These are phyloP conservation scores for Aspergillus awamori DNA, from an alignment of 2,329 filamentous ascomycete species.

Conservation along the genomic window DNA sequence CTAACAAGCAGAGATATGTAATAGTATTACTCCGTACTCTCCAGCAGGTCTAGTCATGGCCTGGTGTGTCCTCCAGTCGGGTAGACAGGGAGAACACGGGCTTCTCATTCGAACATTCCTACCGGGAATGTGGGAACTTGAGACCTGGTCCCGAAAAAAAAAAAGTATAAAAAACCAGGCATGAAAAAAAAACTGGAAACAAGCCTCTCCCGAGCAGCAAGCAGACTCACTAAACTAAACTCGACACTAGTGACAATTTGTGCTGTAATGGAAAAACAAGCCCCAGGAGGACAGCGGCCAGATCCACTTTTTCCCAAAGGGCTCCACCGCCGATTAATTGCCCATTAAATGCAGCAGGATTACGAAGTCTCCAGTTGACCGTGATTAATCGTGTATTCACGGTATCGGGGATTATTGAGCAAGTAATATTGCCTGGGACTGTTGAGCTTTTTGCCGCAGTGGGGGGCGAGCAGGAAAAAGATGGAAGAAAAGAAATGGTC, in stretches of 20 bases:
- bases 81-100: not conserved
- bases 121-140: not conserved
- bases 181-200: no score
- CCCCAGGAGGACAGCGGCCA: not conserved
- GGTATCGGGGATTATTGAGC: no score
- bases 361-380: not conserved
- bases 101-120: not conserved
- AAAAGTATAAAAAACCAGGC: no score
- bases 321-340: not conserved
- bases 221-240: no score
- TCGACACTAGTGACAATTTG: no score
- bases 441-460: not conserved
- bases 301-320: not conserved
- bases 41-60: not conserved
- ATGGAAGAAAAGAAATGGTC: not conserved
- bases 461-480: not conserved
- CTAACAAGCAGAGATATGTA: not conserved
- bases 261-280: not conserved
- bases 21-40: not conserved
- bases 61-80: not conserved
- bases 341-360: not conserved
- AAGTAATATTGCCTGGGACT: not conserved
- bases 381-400: no score
- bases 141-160: no score
- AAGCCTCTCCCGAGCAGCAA: no score